A percentile compares a stretch with the other conserved stretches of the same genome.
Evolutionary conservation across 108 stramenopile species (phyloP).

Genomic region (Nitzschia inconspicua): DNA sequence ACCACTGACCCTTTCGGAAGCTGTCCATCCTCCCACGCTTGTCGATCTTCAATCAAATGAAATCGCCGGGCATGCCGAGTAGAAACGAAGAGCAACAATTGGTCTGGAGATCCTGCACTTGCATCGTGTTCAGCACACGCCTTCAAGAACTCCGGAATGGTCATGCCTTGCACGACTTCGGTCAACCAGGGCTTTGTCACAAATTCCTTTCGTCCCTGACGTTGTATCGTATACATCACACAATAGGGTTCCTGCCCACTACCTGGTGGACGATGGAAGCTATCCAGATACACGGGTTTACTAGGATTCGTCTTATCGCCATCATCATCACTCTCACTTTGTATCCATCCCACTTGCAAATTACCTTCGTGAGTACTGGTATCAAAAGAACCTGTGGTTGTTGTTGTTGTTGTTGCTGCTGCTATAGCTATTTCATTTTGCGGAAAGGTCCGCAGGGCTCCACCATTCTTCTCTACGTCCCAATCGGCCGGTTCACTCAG

Average conservation of each 20-base stretch:
- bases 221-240: slow-evolving; percentile 19
- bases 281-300: slow-evolving; percentile 44
- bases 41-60: slow-evolving; percentile 28
- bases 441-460: slow-evolving; percentile 32
- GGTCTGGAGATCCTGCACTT: neutral
- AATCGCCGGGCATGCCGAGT: slow-evolving; percentile 9
- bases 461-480: slow-evolving; percentile 32
- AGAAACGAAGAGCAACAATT: slow-evolving; percentile 9
- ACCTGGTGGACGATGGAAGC: slow-evolving; percentile 18
- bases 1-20: slow-evolving; percentile 17
- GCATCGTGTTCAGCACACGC: slow-evolving; percentile 7
- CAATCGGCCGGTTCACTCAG: slow-evolving; percentile 38
- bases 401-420: neutral
- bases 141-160: slow-evolving; percentile 20
- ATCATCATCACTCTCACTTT: neutral
- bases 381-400: neutral
- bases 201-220: slow-evolving; percentile 7
- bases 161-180: slow-evolving; percentile 1
- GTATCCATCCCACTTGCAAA: slow-evolving; percentile 55
- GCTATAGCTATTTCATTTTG: neutral
- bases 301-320: too few species aligned
- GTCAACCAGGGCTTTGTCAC: slow-evolving; percentile 26
- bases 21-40: slow-evolving; percentile 11
- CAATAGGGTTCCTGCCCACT: slow-evolving; percentile 24
- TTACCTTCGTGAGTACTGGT: slow-evolving; percentile 34